phyloP scores from a whole-genome alignment of 306 rosid species.

The Ormosia semicastrata region DNA sequence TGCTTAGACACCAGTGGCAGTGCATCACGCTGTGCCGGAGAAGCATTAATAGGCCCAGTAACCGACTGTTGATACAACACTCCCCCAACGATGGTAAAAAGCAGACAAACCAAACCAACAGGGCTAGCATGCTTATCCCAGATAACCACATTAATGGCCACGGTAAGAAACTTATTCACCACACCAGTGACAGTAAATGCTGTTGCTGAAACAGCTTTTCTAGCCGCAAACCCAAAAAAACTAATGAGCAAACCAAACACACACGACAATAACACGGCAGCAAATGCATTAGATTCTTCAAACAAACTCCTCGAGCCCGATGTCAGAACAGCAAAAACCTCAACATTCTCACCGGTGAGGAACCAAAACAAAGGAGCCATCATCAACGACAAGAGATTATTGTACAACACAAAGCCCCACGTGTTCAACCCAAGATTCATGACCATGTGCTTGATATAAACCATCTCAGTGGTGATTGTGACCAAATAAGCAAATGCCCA shows the following conservation, averaged over 20 bases:
- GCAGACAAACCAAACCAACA: conserved; percentile 80
- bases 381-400: conserved; percentile 75
- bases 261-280: conserved; percentile 73
- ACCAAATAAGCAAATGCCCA: conserved; percentile 95
- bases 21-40: conserved; percentile 45
- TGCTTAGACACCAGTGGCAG: conserved; percentile 42
- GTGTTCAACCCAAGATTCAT: conserved; percentile 89
- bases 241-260: conserved; percentile 89
- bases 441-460: conserved; percentile 94
- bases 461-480: conserved; percentile 94
- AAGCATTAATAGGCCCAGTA: conserved; percentile 42
- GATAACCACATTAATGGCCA: conserved; percentile 79
- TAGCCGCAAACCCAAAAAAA: conserved; percentile 93
- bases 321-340: conserved; percentile 63
- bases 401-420: conserved; percentile 90
- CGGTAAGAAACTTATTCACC: conserved; percentile 92
- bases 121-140: conserved; percentile 99
- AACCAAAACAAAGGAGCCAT: conserved; percentile 87
- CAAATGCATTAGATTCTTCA: conserved; percentile 48
- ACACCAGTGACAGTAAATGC: conserved; percentile 97
- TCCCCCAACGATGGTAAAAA: conserved; percentile 82
- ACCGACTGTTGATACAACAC: conserved; percentile 94
- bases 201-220: conserved; percentile 89
- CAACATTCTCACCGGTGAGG: conserved; percentile 73
- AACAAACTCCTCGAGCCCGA: conserved; percentile 53